Evolutionary conservation across 1,284 basidiomycete species (phyloP).

Genomic region (Singerocomus inundabilis): DNA sequence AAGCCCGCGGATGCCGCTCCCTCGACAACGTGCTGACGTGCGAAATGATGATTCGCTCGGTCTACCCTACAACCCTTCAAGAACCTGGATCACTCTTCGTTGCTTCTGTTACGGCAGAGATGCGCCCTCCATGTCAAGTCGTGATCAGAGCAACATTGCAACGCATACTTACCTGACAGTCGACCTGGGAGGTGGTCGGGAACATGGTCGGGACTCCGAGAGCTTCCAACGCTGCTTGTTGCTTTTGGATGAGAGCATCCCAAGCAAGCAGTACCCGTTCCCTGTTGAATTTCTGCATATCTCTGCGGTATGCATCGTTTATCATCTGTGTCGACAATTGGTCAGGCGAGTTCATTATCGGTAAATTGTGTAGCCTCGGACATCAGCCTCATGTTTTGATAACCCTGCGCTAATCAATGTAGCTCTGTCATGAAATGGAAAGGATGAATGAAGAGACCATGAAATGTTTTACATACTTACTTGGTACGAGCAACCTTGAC

Average conservation of each 20-base stretch:
- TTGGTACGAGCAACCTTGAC: slow-evolving; percentile 62
- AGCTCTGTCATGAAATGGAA: slow-evolving; percentile 35
- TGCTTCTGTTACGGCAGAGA: slow-evolving; percentile 40
- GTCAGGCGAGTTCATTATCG: slow-evolving; percentile 10
- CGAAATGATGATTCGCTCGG: slow-evolving; percentile 1
- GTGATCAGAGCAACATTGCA: neutral
- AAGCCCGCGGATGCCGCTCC: neutral
- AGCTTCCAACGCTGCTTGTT: slow-evolving; percentile 60
- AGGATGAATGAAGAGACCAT: slow-evolving; percentile 4
- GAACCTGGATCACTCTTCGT: slow-evolving; percentile 37
- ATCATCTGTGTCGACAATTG: slow-evolving; percentile 47
- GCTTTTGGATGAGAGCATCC: slow-evolving; percentile 67
- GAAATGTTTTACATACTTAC: slow-evolving; percentile 39
- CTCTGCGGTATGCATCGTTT: slow-evolving; percentile 57
- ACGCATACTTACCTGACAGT: slow-evolving; percentile 52
- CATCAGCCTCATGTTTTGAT: slow-evolving; percentile 69
- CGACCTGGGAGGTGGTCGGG: slow-evolving; percentile 43
- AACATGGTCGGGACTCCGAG: slow-evolving; percentile 72
- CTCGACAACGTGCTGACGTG: slow-evolving; percentile 5
- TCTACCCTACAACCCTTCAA: slow-evolving; percentile 33
- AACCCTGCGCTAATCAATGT: slow-evolving; percentile 59
- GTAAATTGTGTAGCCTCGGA: slow-evolving; percentile 35
- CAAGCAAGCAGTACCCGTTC: slow-evolving; percentile 67
- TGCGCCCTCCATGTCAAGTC: slow-evolving; percentile 4
- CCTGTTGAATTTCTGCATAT: slow-evolving; percentile 61